Conservation (phyloP, 805 yeast genomes). For the Nakazawaea wickerhamii region DNA sequence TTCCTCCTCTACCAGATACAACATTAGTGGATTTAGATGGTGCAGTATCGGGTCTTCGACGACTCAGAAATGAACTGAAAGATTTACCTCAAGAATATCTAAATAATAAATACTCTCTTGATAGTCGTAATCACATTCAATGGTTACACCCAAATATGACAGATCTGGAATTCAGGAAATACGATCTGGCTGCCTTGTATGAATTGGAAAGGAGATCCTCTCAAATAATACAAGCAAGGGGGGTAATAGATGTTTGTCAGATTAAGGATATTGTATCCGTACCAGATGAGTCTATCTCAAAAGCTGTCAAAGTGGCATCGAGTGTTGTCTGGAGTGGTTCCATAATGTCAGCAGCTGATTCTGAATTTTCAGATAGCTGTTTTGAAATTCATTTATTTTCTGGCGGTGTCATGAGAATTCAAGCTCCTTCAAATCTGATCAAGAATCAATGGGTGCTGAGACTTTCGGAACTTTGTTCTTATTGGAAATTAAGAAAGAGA, state of each 20-base stretch:
- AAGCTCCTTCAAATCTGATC: constrained; percentile 43
- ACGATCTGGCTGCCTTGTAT: constrained; percentile 55
- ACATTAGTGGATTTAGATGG: constrained; percentile 20
- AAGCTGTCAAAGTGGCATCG: constrained; percentile 25
- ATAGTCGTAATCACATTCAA: constrained; percentile 43
- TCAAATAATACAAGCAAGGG: constrained; percentile 51
- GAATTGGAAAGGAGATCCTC: constrained; percentile 61
- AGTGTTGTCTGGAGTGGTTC: constrained; percentile 24
- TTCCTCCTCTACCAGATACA: constrained; percentile 53
- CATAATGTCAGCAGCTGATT: constrained; percentile 18
- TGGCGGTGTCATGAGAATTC: constrained; percentile 42
- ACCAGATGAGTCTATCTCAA: constrained; percentile 20
- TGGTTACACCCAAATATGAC: constrained; percentile 50
- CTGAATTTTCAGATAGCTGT: constrained; percentile 36
- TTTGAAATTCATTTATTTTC: constrained; percentile 47
- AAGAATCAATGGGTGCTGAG: constrained; percentile 66
- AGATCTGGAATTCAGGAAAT: constrained; percentile 34
- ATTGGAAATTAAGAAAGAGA: constrained; percentile 51
- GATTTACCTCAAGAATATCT: constrained; percentile 34
- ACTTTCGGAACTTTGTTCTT: constrained; percentile 37
- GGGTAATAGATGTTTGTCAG: constrained; percentile 54
- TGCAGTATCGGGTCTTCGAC: constrained; percentile 22
- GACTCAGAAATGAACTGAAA: constrained; percentile 17
- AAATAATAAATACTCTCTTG: constrained; percentile 51
- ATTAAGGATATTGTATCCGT: constrained; percentile 36